Conservation (phyloP, 1,139 yeast species). For the Geotrichum europaeum region DNA sequence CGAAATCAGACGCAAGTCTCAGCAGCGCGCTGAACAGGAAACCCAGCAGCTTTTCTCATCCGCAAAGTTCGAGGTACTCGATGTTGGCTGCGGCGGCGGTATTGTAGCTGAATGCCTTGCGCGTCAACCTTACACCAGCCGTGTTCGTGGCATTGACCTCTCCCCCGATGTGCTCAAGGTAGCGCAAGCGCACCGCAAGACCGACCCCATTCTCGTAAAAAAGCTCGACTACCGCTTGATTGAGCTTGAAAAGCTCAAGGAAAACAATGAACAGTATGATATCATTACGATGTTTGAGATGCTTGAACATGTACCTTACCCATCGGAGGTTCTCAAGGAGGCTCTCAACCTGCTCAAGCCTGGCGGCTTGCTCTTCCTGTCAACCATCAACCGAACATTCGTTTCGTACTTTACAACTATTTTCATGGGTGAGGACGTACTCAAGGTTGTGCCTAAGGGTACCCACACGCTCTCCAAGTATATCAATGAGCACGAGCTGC, state of each 20-base stretch:
- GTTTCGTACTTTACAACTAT: slow-evolving; percentile 94
- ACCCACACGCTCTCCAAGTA: slow-evolving; percentile 87
- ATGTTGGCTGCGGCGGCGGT: slow-evolving; percentile 98
- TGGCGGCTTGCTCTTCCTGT: slow-evolving; percentile 80
- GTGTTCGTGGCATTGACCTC: slow-evolving; percentile 78
- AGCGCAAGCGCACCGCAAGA: slow-evolving; percentile 59
- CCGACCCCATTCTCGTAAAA: slow-evolving; percentile 54
- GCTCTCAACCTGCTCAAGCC: slow-evolving; percentile 65
- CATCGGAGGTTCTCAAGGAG: slow-evolving; percentile 60
- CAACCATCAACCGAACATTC: slow-evolving; percentile 86
- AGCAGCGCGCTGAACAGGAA: not conserved
- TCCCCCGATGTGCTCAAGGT: slow-evolving; percentile 76
- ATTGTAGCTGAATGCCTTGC: slow-evolving; percentile 83
- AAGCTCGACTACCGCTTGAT: slow-evolving; percentile 55
- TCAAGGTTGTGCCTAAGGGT: slow-evolving; percentile 81
- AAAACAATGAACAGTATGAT: slow-evolving; percentile 48
- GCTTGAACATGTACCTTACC: slow-evolving; percentile 88
- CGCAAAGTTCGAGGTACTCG: slow-evolving; percentile 51
- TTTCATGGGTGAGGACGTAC: slow-evolving; percentile 75
- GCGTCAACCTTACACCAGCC: slow-evolving; percentile 47
- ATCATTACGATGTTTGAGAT: slow-evolving; percentile 88
- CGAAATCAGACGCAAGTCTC: slow-evolving; percentile 8
- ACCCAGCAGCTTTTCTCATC: slow-evolving; percentile 19
- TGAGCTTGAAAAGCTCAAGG: slow-evolving; percentile 45
- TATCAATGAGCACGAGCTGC: slow-evolving; percentile 68